Percentiles rank a stretch among this genome's conserved stretches.
phyloP scores from a whole-genome alignment of 345 rosid genomes.

The Erysimum cheiranthoides region DNA sequence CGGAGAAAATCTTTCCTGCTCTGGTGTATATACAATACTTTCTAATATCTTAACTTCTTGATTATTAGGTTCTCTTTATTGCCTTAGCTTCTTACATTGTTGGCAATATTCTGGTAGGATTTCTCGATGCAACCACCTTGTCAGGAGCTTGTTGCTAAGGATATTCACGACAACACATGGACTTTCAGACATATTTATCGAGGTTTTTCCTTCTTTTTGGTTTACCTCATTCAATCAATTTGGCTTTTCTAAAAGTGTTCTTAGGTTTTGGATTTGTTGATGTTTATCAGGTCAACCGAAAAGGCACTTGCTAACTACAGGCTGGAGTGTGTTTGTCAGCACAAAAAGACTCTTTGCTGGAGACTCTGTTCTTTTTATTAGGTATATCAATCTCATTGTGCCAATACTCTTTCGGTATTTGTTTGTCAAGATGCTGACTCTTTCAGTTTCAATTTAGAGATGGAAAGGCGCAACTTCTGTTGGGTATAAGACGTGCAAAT shows the following conservation, averaged over 20 bases:
- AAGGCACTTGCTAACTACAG: constrained; percentile 88
- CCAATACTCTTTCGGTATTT: constrained; percentile 18
- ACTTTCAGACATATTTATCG: constrained; percentile 94
- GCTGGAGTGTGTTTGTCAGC: constrained; percentile 97
- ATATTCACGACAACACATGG: constrained; percentile 89
- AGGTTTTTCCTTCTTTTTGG: constrained; percentile 51
- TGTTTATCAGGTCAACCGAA: constrained; percentile 81
- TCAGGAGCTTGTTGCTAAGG: constrained; percentile 89
- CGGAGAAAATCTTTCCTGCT: constrained; percentile 92
- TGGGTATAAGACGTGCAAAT: constrained; percentile 90
- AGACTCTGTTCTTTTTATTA: constrained; percentile 90
- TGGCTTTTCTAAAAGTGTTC: constrained; percentile 8
- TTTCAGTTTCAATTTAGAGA: constrained; percentile 59
- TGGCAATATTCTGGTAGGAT: constrained; percentile 59
- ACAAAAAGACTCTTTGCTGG: constrained; percentile 92
- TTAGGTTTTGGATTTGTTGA: constrained; percentile 18
- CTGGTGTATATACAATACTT: constrained; percentile 60
- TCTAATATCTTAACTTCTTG: constrained; percentile 4
- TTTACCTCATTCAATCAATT: background rate
- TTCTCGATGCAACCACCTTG: constrained; percentile 95
- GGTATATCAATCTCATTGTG: constrained; percentile 53
- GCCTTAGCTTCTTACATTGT: constrained; percentile 32
- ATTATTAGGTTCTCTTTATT: background rate
- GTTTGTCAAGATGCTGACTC: constrained; percentile 21
- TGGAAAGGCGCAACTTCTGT: constrained; percentile 84